These are phyloP conservation scores for Drechslera avenae DNA, from an alignment of 2,329 filamentous ascomycete genomes.

Conservation along the genomic window DNA sequence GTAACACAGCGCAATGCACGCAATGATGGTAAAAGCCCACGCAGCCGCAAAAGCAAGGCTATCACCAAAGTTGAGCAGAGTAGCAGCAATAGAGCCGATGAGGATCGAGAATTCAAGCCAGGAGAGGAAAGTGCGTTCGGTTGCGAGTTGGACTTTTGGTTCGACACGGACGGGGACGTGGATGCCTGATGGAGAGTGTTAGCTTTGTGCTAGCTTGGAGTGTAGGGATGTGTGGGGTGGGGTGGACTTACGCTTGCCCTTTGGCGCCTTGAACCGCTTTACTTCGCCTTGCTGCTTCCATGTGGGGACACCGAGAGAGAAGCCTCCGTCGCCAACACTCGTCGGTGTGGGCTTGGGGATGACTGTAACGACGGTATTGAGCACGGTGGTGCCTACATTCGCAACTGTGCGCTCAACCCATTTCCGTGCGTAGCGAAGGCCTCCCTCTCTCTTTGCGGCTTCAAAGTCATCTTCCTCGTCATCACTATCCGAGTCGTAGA, in stretches of 20 bases:
- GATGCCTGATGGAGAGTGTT: constrained; percentile 63
- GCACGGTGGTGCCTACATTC: constrained; percentile 47
- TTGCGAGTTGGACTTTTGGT: constrained; percentile 96
- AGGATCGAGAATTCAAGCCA: constrained; percentile 99
- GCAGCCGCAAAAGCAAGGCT: constrained; percentile 52
- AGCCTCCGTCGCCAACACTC: constrained; percentile 49
- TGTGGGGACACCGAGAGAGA: constrained; percentile 52
- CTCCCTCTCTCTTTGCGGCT: constrained; percentile 76
- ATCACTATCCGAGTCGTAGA: constrained; percentile 92
- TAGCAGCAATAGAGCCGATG: constrained; percentile 63
- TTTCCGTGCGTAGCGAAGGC: constrained; percentile 73
- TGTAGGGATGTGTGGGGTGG: not conserved
- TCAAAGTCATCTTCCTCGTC: constrained; percentile 77
- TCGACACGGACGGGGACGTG: constrained; percentile 95
- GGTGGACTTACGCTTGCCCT: constrained; percentile 64
- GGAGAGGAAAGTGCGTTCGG: constrained; percentile 91
- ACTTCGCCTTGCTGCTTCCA: constrained; percentile 48
- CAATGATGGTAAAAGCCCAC: constrained; percentile 80
- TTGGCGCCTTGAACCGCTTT: constrained; percentile 70
- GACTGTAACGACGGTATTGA: constrained; percentile 35
- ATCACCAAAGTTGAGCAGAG: constrained; percentile 50
- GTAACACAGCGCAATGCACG: constrained; percentile 79
- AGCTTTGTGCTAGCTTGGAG: not conserved
- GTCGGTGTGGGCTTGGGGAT: constrained; percentile 51
- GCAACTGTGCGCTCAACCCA: constrained; percentile 57